phyloP scores from a whole-genome alignment of 192 early-diverging fungal genomes.

The Allomyces javanicus region DNA sequence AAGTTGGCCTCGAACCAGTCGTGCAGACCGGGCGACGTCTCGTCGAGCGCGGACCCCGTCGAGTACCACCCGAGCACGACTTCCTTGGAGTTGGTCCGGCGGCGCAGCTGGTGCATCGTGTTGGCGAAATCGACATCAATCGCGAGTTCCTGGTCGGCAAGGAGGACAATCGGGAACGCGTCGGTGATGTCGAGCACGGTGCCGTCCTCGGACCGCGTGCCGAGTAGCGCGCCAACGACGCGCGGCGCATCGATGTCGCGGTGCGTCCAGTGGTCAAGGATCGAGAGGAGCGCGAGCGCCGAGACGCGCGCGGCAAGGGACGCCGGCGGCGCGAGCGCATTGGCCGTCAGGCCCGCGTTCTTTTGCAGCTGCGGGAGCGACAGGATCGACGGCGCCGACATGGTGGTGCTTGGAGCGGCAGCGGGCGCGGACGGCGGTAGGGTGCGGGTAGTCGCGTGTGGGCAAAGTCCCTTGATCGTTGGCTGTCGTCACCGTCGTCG shows the following conservation, averaged over 20 bases:
- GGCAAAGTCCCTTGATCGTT: too few species aligned
- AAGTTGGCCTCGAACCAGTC: conserved; percentile 39
- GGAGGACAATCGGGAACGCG: conserved; percentile 57
- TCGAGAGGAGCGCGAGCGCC: conserved; percentile 74
- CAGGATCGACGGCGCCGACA: too few species aligned
- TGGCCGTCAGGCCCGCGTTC: too few species aligned
- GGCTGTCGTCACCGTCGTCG: too few species aligned
- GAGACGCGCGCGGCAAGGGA: conserved; percentile 23
- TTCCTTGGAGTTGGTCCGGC: conserved; percentile 72
- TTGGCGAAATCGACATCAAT: conserved; percentile 79
- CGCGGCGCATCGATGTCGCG: conserved; percentile 60
- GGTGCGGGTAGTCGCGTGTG: too few species aligned
- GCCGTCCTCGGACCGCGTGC: conserved; percentile 71
- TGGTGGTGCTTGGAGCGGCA: too few species aligned
- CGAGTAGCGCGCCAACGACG: conserved; percentile 81
- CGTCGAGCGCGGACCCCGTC: conserved; percentile 41
- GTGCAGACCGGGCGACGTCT: conserved; percentile 51
- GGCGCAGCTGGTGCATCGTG: conserved; percentile 71
- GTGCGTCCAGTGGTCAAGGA: conserved; percentile 80
- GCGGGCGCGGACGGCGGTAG: too few species aligned
- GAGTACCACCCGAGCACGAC: conserved; percentile 89
- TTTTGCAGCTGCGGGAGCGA: too few species aligned
- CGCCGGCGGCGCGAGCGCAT: too few species aligned
- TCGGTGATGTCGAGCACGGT: conserved; percentile 70
- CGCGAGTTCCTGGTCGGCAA: conserved; percentile 29